phyloP scores from a whole-genome alignment of 495 filamentous ascomycete genomes.

The Pyronema domesticum region DNA sequence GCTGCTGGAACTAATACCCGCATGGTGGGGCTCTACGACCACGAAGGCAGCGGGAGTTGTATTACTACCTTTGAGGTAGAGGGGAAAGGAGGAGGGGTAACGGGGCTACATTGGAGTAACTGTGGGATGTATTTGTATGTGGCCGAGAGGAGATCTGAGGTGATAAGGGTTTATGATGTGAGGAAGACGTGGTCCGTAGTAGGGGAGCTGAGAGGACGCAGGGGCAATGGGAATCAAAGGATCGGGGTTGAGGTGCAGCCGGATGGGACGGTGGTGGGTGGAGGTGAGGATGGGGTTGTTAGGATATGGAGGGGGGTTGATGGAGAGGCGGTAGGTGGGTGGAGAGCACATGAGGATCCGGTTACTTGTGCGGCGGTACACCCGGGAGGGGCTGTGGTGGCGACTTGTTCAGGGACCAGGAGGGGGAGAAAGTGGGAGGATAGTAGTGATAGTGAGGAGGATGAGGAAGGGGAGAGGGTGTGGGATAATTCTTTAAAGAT shows the following conservation, averaged over 20 bases:
- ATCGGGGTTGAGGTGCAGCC: slow-evolving; percentile 54
- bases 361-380: slow-evolving; percentile 18
- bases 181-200: slow-evolving; percentile 52
- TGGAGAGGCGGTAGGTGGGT: slow-evolving; percentile 25
- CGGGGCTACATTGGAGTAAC: slow-evolving; percentile 59
- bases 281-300: slow-evolving; percentile 57
- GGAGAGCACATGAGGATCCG: slow-evolving; percentile 26
- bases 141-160: slow-evolving; percentile 61
- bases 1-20: slow-evolving; percentile 72
- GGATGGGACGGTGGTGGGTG: slow-evolving; percentile 29
- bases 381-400: slow-evolving; percentile 14
- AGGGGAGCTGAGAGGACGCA: slow-evolving; percentile 50
- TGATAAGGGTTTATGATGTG: slow-evolving; percentile 67
- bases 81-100: slow-evolving; percentile 50
- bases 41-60: slow-evolving; percentile 43
- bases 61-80: slow-evolving; percentile 44
- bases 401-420: slow-evolving; percentile 22
- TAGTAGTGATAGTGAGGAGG: not conserved
- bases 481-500: slow-evolving; percentile 23
- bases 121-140: slow-evolving; percentile 79
- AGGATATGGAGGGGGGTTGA: slow-evolving; percentile 41
- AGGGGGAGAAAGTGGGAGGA: slow-evolving; percentile 5
- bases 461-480: not conserved
- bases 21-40: slow-evolving; percentile 58
- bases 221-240: slow-evolving; percentile 57